Base-by-base conservation (phyloP, 306 rosid species). In the Rubus idaeus region DNA sequence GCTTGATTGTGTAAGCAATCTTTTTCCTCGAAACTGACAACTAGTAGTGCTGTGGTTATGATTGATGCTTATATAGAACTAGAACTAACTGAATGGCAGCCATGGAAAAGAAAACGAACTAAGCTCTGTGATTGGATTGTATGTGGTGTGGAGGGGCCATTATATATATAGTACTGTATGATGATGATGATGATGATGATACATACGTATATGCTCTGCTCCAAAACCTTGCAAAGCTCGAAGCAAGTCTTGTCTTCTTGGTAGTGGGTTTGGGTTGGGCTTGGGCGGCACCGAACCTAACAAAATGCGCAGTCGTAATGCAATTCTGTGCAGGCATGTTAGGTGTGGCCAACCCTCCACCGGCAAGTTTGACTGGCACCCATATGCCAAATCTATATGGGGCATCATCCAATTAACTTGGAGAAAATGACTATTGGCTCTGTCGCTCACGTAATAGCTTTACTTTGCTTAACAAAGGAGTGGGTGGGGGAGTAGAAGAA, bases 331-430 rank as follows among this genome's bases (percentile, higher is more conserved):
- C 21, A 17, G 12, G 60, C 72, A 21, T 61, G 72, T 40, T 58
- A 4, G 8, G 39, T 75, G 69, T 79, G 79, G 73, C 76, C 8
- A 41, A 74, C 37, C 47, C 77, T 49, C 84, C 80, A 70, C 80
- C 80, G 84, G 68, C 80, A 69, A 70, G 67, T 75, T 70, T 81
- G 80, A 70, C 84, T 69, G n/a, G 8, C 46, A 21, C 61, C 70
- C 73, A 52, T 52, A 30, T 10, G 47, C 41, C 73, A 40, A 72
- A 52, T 79, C 68, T 26, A 30, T 30, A 30, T 4, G 4, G 78
- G 67, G 71, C 82, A 62, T 61, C 67, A 61, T 61, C 67, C 40
- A 5, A 30, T 12, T 61, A 30, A 35, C 2, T 62, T 62, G 35
- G 62, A 20, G 62, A 23, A 1, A 30, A 30, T 30, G 1, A 30